Evolutionary conservation across 1,284 basidiomycete species (phyloP), one percentile per base, ranked within the genome.

Genomic region (Peniophora sp.): DNA sequence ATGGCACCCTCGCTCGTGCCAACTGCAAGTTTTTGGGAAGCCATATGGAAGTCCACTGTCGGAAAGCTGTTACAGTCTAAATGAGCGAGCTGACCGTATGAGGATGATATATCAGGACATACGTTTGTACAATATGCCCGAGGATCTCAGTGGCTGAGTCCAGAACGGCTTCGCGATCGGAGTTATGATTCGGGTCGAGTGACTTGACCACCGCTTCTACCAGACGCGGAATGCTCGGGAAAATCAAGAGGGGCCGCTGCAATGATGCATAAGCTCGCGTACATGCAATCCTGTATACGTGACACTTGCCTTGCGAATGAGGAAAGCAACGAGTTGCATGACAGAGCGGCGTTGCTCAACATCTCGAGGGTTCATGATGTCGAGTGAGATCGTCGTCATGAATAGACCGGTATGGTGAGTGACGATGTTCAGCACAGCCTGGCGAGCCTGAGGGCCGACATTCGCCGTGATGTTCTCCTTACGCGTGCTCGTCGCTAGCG

Each of bases 151-250:
- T 98, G 0, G 93, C 96, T 0, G 92, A 84, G 57, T 95, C 88
- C 48, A 92, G 72, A 2, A 98, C 87, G 1, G 90, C 88, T 44
- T 97, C 92, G 14, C 97, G 79, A 63, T 88, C 81, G 11, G 83
- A 73, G 0, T 83, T 90, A 10, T 84, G 78, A 59, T 91, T 95
- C 11, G 96, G 97, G 67, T 99, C 96, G 41, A 99, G 74, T 8
- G 92, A 97, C 64, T 95, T 97, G 20, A 99, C 94, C 1, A 99
- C 93, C 1, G 94, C 93, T 64, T 99, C 96, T 62, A 93, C 86
- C 37, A 98, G 73, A 24, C 88, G 78, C 0, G 96, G 91, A 32
- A 99, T 70, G 58, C 89, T 92, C 11, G 90, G 81, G 57, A 92
- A 87, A 43, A 99, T 72, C 11, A 97, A 83, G 35, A 89, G 72